Conservation (phyloP, 139 green algal species). For the Nannochloris sp. region DNA sequence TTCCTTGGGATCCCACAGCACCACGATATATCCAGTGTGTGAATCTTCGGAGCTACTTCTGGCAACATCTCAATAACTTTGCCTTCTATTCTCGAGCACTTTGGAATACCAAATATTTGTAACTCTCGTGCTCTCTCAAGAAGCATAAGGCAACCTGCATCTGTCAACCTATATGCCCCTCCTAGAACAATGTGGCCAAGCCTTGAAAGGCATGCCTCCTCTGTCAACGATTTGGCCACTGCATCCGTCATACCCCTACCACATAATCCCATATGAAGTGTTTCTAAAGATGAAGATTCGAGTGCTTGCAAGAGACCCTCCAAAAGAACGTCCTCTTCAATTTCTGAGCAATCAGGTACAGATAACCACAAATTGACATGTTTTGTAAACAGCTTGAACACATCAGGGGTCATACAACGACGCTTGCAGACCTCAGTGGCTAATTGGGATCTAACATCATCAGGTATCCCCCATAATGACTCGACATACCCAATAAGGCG, state of each 20-base stretch:
- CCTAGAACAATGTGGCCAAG: slow-evolving; percentile 33
- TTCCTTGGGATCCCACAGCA: slow-evolving; percentile 38
- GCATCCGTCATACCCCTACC: slow-evolving; percentile 48
- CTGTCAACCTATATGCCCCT: slow-evolving; percentile 52
- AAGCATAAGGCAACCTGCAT: slow-evolving; percentile 33
- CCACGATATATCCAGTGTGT: slow-evolving; percentile 31
- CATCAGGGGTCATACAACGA: slow-evolving; percentile 34
- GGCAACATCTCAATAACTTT: slow-evolving; percentile 33
- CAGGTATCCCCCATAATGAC: slow-evolving; percentile 47
- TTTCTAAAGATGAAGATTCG: slow-evolving; percentile 29
- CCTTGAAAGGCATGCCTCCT: not conserved
- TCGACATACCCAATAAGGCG: slow-evolving; percentile 54
- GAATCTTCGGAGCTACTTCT: slow-evolving; percentile 26
- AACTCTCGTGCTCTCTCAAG: slow-evolving; percentile 20
- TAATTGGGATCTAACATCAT: slow-evolving; percentile 37
- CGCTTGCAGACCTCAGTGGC: slow-evolving; percentile 30
- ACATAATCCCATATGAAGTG: slow-evolving; percentile 50
- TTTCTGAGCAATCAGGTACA: slow-evolving; percentile 27
- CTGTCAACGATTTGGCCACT: slow-evolving; percentile 22
- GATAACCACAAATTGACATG: slow-evolving; percentile 33
- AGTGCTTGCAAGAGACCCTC: slow-evolving; percentile 18
- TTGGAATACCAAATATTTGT: slow-evolving; percentile 21
- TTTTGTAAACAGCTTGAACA: slow-evolving; percentile 33
- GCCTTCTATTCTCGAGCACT: slow-evolving; percentile 31
- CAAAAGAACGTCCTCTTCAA: slow-evolving; percentile 26